A percentile compares a stretch with the other conserved stretches of the same genome.
phyloP scores from a whole-genome alignment of 2,329 filamentous ascomycete genomes.

The Xylaria hypoxylon region DNA sequence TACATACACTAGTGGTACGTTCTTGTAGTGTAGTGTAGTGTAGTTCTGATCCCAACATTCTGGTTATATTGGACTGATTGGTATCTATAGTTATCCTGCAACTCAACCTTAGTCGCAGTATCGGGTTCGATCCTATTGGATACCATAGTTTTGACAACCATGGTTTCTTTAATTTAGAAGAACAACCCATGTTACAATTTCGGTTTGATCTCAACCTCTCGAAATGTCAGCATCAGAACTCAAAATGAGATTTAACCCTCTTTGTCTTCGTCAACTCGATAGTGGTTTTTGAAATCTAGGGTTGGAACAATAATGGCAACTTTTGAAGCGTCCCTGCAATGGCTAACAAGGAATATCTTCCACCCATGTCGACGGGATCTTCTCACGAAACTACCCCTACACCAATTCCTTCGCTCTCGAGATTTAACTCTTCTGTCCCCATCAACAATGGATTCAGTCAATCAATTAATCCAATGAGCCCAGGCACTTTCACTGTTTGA shows the following conservation, averaged over 20 bases:
- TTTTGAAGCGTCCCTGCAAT: background rate
- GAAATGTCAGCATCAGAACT: background rate
- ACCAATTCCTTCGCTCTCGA: background rate
- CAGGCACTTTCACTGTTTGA: background rate
- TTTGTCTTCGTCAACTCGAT: slow-evolving; percentile 7
- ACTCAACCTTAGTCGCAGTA: slow-evolving; percentile 4
- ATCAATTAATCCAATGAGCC: background rate
- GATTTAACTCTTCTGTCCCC: background rate
- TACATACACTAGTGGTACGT: too few species aligned
- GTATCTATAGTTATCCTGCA: slow-evolving; percentile 1
- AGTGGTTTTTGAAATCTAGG: slow-evolving; percentile 9
- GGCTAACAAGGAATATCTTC: background rate
- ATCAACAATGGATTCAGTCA: slow-evolving; percentile 2
- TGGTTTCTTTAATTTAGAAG: slow-evolving; percentile 4
- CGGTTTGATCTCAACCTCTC: slow-evolving; percentile 15
- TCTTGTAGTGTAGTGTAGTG: too few species aligned
- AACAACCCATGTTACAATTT: slow-evolving; percentile 2
- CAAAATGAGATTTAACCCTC: background rate
- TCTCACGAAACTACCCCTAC: slow-evolving; percentile 1
- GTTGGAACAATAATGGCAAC: background rate
- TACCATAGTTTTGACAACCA: slow-evolving; percentile 4
- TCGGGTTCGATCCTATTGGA: slow-evolving; percentile 7
- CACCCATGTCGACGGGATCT: slow-evolving; percentile 1
- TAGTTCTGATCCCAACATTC: background rate
- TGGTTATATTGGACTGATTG: slow-evolving; percentile 12